Conservation (phyloP, 306 rosid genomes). For the Trifolium pratense region DNA sequence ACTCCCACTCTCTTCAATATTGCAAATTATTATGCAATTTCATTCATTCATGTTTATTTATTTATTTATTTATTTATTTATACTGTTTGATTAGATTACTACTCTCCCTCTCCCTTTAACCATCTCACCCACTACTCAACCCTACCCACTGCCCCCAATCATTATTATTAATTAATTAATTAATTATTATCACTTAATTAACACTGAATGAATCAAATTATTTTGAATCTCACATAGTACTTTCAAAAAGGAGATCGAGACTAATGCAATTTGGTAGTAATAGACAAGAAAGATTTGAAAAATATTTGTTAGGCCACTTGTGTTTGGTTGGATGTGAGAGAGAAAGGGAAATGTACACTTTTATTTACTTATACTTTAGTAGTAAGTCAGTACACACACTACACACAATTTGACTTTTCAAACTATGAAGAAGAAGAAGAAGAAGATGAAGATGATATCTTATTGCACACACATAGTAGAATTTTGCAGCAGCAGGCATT, state of each 20-base stretch:
- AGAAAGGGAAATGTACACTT: neutral
- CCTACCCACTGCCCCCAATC: slow-evolving; percentile 35
- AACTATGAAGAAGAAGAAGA: slow-evolving; percentile 10
- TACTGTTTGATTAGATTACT: neutral
- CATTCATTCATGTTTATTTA: no score
- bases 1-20: neutral
- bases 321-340: no score
- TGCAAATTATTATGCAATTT: neutral
- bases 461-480: neutral
- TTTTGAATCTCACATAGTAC: neutral
- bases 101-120: slow-evolving; percentile 24
- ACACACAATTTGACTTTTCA: slow-evolving; percentile 10
- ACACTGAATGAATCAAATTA: slow-evolving; percentile 12
- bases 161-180: slow-evolving; percentile 33
- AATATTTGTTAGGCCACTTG: neutral
- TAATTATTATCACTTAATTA: neutral
- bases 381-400: no score
- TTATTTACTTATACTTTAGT: neutral
- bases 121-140: slow-evolving; percentile 36
- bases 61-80: neutral
- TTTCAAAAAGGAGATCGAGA: neutral
- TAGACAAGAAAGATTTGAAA: slow-evolving; percentile 10
- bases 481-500: slow-evolving; percentile 33
- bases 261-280: neutral
- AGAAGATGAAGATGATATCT: neutral